Evolutionary conservation across 495 filamentous ascomycete species (phyloP), one percentile per base, ranked within the genome.

Genomic region (Neurospora hispaniola): DNA sequence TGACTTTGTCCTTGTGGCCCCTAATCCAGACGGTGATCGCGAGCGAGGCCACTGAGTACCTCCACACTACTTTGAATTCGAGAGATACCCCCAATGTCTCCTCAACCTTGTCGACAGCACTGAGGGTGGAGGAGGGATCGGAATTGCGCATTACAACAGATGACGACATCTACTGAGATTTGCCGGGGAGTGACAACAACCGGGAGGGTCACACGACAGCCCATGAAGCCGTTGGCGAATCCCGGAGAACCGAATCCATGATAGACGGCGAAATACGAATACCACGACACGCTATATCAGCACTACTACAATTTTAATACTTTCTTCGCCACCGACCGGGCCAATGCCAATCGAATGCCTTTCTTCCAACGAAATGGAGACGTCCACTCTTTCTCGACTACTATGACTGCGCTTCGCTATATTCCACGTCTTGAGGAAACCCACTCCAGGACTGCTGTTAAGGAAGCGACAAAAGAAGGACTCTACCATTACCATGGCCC

Each of bases 21-120:
- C 74, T 38, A 68, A 72, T 66, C 69, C 75, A 83, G 81, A 83
- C 78, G 81, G 81, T 69, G 81, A 83, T 73, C 74, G 79, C 76
- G 81, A 83, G 69, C 77, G 78, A 74, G 74, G 77, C 62, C 70
- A 69, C 71, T 79, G 79, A 74, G 69, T 23, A 54, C 46, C 46
- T 70, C 68, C 12, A 48, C 11, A 48, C 12, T 31, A 59, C 40
- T 71, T 14, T 43, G 18, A 46, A 54, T 16, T 70, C 11, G 18
- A 70, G n/a, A 46, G 23, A 20, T 44, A 20, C 18, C 69, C 41
- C 31, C 35, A 10, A 42, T 70, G 38, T 9, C 35, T 44, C 69
- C 69, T 39, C n/a, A 31, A 42, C 35, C 54, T 66, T 66, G 23
- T 66, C 54, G 54, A 9, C 27, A 66, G 27, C 54, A 66, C 14